Percentiles rank a stretch among this genome's conserved stretches.
Conservation (phyloP, 768 basidiomycete genomes). For the Collybia sp. region DNA sequence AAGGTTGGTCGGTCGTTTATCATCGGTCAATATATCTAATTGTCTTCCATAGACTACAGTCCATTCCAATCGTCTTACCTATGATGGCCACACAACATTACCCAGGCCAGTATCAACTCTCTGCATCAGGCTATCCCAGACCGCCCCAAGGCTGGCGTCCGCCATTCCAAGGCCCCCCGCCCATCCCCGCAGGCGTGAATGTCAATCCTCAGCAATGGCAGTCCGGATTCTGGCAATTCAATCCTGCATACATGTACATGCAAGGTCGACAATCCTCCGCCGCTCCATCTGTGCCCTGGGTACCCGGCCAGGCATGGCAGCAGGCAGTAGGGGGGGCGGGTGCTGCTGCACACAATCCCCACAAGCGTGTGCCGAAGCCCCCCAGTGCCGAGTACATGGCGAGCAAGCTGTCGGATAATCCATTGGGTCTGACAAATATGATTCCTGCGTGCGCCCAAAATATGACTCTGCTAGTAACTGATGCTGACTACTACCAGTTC, state of each 20-base stretch:
- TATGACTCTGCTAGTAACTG: too few relatives aligned
- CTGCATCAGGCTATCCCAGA: neutral
- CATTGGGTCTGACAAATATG: constrained; percentile 62
- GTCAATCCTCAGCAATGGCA: constrained; percentile 47
- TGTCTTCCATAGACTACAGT: too few relatives aligned
- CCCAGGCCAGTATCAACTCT: too few relatives aligned
- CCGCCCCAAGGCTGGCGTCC: constrained; percentile 14
- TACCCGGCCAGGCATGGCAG: constrained; percentile 34
- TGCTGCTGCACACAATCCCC: constrained; percentile 41
- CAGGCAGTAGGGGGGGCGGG: neutral
- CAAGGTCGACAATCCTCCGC: constrained; percentile 13
- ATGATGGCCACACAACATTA: too few relatives aligned
- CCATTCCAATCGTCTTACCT: too few relatives aligned
- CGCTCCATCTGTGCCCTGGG: constrained; percentile 24
- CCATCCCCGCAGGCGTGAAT: constrained; percentile 42
- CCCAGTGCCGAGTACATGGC: constrained; percentile 66
- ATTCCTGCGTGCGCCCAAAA: constrained; percentile 45
- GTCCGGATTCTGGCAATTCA: constrained; percentile 47
- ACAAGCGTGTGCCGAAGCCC: constrained; percentile 56
- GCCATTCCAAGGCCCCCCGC: constrained; percentile 48
- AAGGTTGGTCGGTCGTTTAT: too few relatives aligned
- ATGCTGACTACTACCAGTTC: constrained; percentile 17
- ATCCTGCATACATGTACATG: constrained; percentile 33
- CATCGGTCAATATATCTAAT: too few relatives aligned
- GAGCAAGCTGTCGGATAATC: constrained; percentile 54